Percentiles rank a stretch among this genome's conserved stretches.
Evolutionary conservation across 257 asterid species (phyloP).

Genomic region (Leptodermis oblonga): DNA sequence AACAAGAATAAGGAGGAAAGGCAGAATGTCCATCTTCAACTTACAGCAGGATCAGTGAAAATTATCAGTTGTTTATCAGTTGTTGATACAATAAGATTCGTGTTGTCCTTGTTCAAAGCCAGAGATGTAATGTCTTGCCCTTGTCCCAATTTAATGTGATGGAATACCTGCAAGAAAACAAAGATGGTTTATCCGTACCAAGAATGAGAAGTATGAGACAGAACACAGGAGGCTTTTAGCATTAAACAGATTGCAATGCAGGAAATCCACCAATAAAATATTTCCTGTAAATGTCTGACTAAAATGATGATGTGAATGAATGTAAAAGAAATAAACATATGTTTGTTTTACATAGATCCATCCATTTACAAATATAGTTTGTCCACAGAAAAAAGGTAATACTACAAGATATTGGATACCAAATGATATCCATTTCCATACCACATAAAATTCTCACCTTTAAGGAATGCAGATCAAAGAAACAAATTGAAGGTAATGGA

Average conservation of each 20-base stretch:
- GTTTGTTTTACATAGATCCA: not conserved
- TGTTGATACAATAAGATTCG: constrained; percentile 88
- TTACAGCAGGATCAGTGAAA: constrained; percentile 93
- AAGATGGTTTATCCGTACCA: not conserved
- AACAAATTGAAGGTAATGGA: constrained; percentile 77
- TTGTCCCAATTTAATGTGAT: constrained; percentile 60
- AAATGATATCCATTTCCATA: not conserved
- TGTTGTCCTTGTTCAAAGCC: constrained; percentile 75
- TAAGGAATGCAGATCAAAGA: constrained; percentile 69
- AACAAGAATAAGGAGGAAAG: constrained; percentile 5
- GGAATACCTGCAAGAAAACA: constrained; percentile 47
- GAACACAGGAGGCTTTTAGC: not conserved
- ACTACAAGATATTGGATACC: not conserved
- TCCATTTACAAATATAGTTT: not conserved
- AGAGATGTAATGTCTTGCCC: constrained; percentile 75
- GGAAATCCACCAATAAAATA: not conserved
- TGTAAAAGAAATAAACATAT: not conserved
- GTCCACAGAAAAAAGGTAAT: not conserved
- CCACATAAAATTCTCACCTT: constrained; percentile 39
- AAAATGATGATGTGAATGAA: not conserved
- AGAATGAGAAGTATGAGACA: not conserved
- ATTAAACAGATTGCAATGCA: not conserved
- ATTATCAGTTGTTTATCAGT: constrained; percentile 77
- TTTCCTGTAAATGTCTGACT: not conserved
- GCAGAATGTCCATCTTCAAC: constrained; percentile 28